Evolutionary conservation across 495 filamentous ascomycete genomes (phyloP).

Genomic region (Lindgomyces ingoldianus): DNA sequence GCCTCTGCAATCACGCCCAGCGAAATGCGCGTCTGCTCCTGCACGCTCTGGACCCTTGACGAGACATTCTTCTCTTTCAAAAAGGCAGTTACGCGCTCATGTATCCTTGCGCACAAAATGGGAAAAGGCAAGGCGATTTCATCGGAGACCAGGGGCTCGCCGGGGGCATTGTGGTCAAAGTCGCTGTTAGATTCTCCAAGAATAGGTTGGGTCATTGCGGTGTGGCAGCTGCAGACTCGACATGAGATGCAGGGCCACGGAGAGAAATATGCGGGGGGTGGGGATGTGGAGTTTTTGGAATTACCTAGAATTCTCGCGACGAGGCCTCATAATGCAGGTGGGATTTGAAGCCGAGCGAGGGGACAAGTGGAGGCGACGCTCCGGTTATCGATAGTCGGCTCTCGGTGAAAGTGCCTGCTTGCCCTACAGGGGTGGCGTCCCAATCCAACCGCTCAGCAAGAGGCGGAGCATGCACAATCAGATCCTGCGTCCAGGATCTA

Average conservation of each 20-base stretch:
- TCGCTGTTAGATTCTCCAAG: neutral
- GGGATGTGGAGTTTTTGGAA: neutral
- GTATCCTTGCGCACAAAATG: slow-evolving; percentile 60
- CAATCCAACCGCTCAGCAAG: no score
- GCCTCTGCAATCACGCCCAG: slow-evolving; percentile 72
- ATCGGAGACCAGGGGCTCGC: slow-evolving; percentile 31
- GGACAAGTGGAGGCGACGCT: neutral
- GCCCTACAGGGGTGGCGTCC: no score
- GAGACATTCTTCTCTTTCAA: slow-evolving; percentile 60
- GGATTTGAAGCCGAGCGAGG: neutral
- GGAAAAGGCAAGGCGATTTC: slow-evolving; percentile 34
- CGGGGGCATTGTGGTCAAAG: neutral
- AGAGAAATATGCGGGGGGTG: neutral
- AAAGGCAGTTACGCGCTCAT: slow-evolving; percentile 67
- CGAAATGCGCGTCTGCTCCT: slow-evolving; percentile 69
- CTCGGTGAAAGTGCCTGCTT: neutral
- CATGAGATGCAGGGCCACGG: slow-evolving; percentile 31
- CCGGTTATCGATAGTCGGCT: slow-evolving; percentile 1
- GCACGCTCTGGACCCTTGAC: slow-evolving; percentile 62
- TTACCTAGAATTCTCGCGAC: neutral
- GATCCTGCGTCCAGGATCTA: neutral
- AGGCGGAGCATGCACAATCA: no score
- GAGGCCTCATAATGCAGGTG: neutral
- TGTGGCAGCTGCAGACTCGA: slow-evolving; percentile 25
- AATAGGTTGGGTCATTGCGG: slow-evolving; percentile 28